Evolutionary conservation across 805 yeast species (phyloP).

Genomic region (Lachancea nothofagi): DNA sequence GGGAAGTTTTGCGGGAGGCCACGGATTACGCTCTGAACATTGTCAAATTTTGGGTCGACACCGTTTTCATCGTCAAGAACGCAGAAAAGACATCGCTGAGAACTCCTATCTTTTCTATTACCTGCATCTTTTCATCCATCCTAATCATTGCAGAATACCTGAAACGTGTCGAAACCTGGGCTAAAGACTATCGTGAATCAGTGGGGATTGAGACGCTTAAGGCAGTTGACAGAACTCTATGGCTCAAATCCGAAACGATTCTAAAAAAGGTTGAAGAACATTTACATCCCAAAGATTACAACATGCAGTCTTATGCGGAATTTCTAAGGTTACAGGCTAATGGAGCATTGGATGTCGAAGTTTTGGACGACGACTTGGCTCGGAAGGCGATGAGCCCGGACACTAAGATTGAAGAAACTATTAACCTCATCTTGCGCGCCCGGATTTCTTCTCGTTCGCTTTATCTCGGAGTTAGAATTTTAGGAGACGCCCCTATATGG

Average conservation of each 20-base stretch:
- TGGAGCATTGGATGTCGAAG: conserved; percentile 49
- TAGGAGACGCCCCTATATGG: conserved; percentile 86
- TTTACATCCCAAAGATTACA: conserved; percentile 47
- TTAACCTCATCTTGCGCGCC: conserved; percentile 44
- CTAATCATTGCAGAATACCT: conserved; percentile 60
- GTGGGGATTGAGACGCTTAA: conserved; percentile 29
- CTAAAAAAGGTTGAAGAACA: conserved; percentile 57
- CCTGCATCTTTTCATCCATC: conserved; percentile 61
- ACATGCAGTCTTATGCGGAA: conserved; percentile 52
- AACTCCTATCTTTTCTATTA: conserved; percentile 71
- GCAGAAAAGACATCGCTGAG: conserved; percentile 62
- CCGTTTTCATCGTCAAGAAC: conserved; percentile 58
- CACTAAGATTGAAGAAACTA: conserved; percentile 39
- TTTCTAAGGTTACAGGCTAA: conserved; percentile 52
- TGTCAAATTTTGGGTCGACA: conserved; percentile 65
- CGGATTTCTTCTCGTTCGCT: conserved; percentile 52
- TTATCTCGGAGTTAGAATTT: conserved; percentile 65
- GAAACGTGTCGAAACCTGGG: conserved; percentile 50
- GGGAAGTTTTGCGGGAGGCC: conserved; percentile 62
- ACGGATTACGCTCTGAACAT: conserved; percentile 52
- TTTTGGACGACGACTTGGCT: conserved; percentile 44
- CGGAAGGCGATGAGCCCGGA: conserved; percentile 43
- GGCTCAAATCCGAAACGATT: conserved; percentile 59
- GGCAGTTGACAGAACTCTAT: conserved; percentile 51
- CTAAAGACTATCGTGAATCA: conserved; percentile 31